phyloP scores from a whole-genome alignment of 1,284 basidiomycete genomes.

The Tilletia caries region DNA sequence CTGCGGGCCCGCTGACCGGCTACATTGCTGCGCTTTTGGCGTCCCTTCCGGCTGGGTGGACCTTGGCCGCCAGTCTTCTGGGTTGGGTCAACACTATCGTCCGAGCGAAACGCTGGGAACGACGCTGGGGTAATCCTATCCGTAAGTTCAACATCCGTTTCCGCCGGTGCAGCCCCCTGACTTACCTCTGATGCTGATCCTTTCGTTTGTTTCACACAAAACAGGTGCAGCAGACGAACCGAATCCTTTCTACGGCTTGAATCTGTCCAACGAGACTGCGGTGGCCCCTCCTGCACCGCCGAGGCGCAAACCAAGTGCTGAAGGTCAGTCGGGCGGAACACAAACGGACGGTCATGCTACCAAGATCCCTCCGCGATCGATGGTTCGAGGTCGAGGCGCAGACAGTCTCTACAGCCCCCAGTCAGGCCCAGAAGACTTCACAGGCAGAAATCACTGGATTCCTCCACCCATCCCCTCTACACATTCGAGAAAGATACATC shows the following conservation, averaged over 20 bases:
- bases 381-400: slow-evolving; percentile 7
- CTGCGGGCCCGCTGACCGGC: slow-evolving; percentile 48
- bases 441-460: not conserved
- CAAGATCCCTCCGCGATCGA: slow-evolving; percentile 1
- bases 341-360: not conserved
- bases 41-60: slow-evolving; percentile 39
- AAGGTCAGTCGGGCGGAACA: not conserved
- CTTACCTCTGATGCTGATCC: too few species aligned
- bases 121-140: slow-evolving; percentile 50
- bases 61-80: slow-evolving; percentile 35
- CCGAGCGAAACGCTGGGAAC: slow-evolving; percentile 44
- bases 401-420: not conserved
- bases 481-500: too few species aligned
- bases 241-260: slow-evolving; percentile 45
- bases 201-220: too few species aligned
- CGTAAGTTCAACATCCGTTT: slow-evolving; percentile 17
- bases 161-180: too few species aligned
- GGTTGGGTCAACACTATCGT: slow-evolving; percentile 45
- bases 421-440: not conserved
- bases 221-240: slow-evolving; percentile 42
- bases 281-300: slow-evolving; percentile 1
- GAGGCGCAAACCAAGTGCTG: not conserved
- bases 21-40: slow-evolving; percentile 49
- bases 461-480: too few species aligned
- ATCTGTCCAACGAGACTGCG: slow-evolving; percentile 12